Evolutionary conservation across 805 yeast species (phyloP).

Genomic region (Saturnispora zaruensis): DNA sequence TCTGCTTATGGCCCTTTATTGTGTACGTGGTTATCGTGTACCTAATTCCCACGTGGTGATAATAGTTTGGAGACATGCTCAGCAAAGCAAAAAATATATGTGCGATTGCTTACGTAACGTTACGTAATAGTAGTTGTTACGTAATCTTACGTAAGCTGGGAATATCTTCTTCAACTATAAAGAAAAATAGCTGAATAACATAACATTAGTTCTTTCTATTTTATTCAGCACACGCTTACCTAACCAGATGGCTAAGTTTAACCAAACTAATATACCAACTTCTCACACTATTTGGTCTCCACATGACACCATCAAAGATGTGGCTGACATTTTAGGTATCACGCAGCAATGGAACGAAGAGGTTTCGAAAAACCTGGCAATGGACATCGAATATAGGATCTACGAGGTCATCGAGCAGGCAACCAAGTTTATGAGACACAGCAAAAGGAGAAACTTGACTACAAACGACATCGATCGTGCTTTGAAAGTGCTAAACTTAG

Average conservation of each 20-base stretch:
- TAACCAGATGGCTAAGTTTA: not conserved
- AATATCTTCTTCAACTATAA: too few relatives aligned
- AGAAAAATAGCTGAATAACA: too few relatives aligned
- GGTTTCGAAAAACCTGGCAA: slow-evolving; percentile 87
- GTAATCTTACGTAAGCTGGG: too few relatives aligned
- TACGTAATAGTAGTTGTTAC: not conserved
- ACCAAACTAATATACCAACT: slow-evolving; percentile 38
- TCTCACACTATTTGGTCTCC: slow-evolving; percentile 97
- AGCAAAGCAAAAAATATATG: not conserved
- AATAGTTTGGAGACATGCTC: not conserved
- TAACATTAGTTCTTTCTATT: too few relatives aligned
- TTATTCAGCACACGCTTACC: too few relatives aligned
- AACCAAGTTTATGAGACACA: slow-evolving; percentile 89
- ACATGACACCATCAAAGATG: slow-evolving; percentile 91
- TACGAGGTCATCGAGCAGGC: slow-evolving; percentile 96
- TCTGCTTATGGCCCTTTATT: not conserved
- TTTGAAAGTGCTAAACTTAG: slow-evolving; percentile 76
- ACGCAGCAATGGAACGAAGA: slow-evolving; percentile 72
- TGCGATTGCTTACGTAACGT: not conserved
- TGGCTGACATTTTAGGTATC: slow-evolving; percentile 79
- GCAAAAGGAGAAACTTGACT: slow-evolving; percentile 72
- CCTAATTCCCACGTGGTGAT: not conserved
- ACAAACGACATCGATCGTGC: slow-evolving; percentile 80
- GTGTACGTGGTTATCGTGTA: not conserved
- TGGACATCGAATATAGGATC: slow-evolving; percentile 98